These are phyloP conservation scores for Aegle marmelos DNA, from an alignment of 345 rosid species.

Conservation along the genomic window DNA sequence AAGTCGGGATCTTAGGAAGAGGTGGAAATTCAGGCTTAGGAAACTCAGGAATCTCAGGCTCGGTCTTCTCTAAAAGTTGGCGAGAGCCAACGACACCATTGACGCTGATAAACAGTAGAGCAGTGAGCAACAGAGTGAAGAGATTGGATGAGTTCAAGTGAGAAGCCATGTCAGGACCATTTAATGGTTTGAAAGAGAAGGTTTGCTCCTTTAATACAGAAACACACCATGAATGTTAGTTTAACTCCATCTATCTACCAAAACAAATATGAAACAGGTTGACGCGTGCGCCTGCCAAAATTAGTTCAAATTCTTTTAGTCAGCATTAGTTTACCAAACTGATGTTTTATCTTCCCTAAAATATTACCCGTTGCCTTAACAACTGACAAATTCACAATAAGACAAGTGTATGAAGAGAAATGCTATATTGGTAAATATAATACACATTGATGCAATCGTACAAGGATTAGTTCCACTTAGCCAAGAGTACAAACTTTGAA, in stretches of 20 bases:
- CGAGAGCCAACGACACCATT: conserved; percentile 15
- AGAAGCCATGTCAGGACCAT: conserved; percentile 7
- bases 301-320: not conserved
- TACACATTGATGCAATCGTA: conserved; percentile 1
- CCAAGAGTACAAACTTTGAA: not conserved
- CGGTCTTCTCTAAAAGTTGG: conserved; percentile 7
- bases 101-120: not conserved
- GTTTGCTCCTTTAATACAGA: not conserved
- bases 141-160: not conserved
- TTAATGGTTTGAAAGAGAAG: not conserved
- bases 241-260: not conserved
- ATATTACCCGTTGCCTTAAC: not conserved
- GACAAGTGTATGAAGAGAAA: not conserved
- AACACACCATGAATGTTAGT: not conserved
- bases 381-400: not conserved
- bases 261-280: not conserved
- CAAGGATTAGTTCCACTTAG: not conserved
- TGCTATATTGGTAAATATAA: not conserved
- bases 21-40: conserved; percentile 4
- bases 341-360: not conserved
- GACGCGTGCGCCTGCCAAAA: not conserved
- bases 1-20: conserved; percentile 3
- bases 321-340: conserved; percentile 1
- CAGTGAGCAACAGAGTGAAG: not conserved
- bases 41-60: conserved; percentile 15